phyloP scores from a whole-genome alignment of 805 yeast species.

The Myxozyma lipomycoides region DNA sequence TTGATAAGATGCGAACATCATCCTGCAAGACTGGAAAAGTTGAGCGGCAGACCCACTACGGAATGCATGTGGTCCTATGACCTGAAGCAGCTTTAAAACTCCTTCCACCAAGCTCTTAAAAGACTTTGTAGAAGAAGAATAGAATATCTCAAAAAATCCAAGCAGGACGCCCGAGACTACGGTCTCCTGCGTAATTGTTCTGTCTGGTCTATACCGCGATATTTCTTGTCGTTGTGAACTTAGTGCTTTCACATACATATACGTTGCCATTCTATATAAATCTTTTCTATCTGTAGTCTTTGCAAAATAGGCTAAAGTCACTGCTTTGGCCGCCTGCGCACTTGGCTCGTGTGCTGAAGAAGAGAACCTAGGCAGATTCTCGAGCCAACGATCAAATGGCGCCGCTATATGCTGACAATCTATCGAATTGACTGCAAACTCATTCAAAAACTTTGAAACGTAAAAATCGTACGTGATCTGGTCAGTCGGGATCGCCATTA shows the following conservation, averaged over 20 bases:
- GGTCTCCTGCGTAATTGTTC: neutral
- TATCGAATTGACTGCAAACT: neutral
- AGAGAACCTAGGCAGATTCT: neutral
- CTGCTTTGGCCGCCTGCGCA: neutral
- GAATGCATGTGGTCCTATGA: slow-evolving; percentile 3
- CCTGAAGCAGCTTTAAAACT: neutral
- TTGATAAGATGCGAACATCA: neutral
- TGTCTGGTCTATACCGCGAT: neutral
- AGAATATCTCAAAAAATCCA: slow-evolving; percentile 2
- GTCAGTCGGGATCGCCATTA: no score
- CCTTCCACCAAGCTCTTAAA: slow-evolving; percentile 2
- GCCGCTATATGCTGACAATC: neutral
- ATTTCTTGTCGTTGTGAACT: neutral
- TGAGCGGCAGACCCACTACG: neutral
- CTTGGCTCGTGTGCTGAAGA: neutral
- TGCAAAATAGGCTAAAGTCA: neutral
- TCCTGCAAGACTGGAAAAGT: slow-evolving; percentile 3
- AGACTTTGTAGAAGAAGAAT: neutral
- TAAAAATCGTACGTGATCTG: no score
- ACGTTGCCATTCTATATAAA: neutral
- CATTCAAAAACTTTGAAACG: neutral
- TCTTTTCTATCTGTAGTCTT: neutral
- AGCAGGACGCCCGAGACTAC: slow-evolving; percentile 1
- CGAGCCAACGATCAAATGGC: neutral
- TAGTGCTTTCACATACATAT: neutral